phyloP scores from a whole-genome alignment of 1,284 basidiomycete species.

The Leccinum angustisporum region DNA sequence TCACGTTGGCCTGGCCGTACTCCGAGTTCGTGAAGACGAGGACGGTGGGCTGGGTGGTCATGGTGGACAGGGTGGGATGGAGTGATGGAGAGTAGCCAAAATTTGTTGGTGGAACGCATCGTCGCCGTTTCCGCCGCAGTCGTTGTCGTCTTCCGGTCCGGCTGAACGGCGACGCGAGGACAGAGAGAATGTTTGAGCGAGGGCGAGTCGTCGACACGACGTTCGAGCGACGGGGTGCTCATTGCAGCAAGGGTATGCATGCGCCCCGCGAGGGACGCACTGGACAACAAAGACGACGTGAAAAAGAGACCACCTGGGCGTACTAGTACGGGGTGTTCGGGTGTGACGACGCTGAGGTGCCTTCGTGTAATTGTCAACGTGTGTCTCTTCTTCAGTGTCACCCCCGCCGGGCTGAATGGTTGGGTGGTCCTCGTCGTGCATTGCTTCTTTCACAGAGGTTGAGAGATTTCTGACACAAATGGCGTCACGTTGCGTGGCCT shows the following conservation, averaged over 20 bases:
- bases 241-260: background rate
- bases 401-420: background rate
- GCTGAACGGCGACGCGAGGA: slow-evolving; percentile 13
- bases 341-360: slow-evolving; percentile 18
- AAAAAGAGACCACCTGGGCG: slow-evolving; percentile 10
- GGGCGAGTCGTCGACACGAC: background rate
- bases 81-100: background rate
- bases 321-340: slow-evolving; percentile 2
- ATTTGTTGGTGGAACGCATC: background rate
- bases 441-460: background rate
- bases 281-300: slow-evolving; percentile 20
- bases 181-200: slow-evolving; percentile 18
- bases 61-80: no score
- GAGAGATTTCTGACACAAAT: slow-evolving; percentile 6
- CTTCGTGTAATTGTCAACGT: slow-evolving; percentile 18
- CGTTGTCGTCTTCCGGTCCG: background rate
- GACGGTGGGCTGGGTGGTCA: background rate
- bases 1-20: slow-evolving; percentile 13
- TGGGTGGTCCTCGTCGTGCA: background rate
- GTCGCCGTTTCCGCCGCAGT: background rate
- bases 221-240: background rate
- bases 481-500: slow-evolving; percentile 13
- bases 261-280: slow-evolving; percentile 17
- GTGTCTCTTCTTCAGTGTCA: background rate
- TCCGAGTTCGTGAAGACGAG: slow-evolving; percentile 13